Percentiles rank a stretch among this genome's conserved stretches.
Conservation (phyloP, 164 flowering plant species). For the Macadamia integrifolia region DNA sequence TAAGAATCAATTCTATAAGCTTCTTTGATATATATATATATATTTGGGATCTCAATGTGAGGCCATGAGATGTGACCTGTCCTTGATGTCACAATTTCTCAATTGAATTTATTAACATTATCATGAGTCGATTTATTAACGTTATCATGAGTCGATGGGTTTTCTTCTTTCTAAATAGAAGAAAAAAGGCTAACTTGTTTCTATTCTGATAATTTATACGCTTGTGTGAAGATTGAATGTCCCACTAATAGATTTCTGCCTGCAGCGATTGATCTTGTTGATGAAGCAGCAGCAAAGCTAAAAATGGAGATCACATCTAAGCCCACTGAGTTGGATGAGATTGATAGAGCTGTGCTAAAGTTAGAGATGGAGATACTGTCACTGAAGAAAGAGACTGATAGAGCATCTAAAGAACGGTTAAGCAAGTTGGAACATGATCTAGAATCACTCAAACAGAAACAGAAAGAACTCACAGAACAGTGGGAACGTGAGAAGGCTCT, state of each 20-base stretch:
- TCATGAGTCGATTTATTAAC: too few relatives aligned
- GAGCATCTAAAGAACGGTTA: conserved; percentile 77
- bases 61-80: too few relatives aligned
- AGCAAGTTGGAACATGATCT: conserved; percentile 79
- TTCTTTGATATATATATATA: too few relatives aligned
- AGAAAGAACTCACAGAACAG: conserved; percentile 65
- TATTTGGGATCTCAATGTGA: too few relatives aligned
- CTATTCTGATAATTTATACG: too few relatives aligned
- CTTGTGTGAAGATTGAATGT: too few relatives aligned
- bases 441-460: conserved; percentile 60
- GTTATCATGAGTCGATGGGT: too few relatives aligned
- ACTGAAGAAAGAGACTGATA: conserved; percentile 78
- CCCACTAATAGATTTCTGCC: not conserved
- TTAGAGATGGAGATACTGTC: conserved; percentile 93
- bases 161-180: too few relatives aligned
- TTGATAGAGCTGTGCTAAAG: conserved; percentile 77
- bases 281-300: conserved; percentile 97
- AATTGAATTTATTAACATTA: too few relatives aligned
- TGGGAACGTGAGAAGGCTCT: conserved; percentile 77
- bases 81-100: too few relatives aligned
- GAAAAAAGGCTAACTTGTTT: too few relatives aligned
- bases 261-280: conserved; percentile 95
- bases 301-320: conserved; percentile 98
- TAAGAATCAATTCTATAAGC: too few relatives aligned
- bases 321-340: conserved; percentile 90